Evolutionary conservation across 1,139 yeast species (phyloP), one percentile per base, ranked within the genome.

Genomic region (Nakaseomyces delphensis): DNA sequence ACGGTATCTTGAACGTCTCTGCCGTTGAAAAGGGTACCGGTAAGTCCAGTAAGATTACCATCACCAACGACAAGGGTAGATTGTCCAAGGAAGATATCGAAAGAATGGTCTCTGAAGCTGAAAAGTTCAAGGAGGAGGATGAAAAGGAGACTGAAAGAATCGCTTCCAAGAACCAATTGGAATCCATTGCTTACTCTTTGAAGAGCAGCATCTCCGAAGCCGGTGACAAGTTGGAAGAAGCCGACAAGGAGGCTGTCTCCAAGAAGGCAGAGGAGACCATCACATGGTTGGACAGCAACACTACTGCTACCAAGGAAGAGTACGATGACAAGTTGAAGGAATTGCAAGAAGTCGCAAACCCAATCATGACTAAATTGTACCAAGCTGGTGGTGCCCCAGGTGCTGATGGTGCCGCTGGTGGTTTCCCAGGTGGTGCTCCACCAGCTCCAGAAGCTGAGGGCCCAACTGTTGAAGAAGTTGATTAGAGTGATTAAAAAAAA

Each of bases 1-100:
- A 84, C 68, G 94, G 95, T 71, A 85, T 85, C 70, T 76, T 85
- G 70, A 85, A 85, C 76, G 95, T 85, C 49, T 81, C 93, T 63
- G 95, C 95, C 52, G 82, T 84, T 59, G 95, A 85, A 73, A 85
- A 85, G 81, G 94, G 81, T 68, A 79, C 84, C 52, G 84, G 86
- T 68, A 81, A 81, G 75, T 70, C 83, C 55, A 77, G 76, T 71
- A 79, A 81, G 76, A 81, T 81, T 61, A 80, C 87, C 66, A 81
- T 81, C 64, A 80, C 86, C 69, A 86, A 86, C 76, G 96, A 86
- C 73, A 86, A 86, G 79, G 95, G 95, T 67, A 84, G 96, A 76
- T 79, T 86, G 64, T 79, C 95, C 55, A 83, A 84, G 79, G 95
- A 85, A 64, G 95, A 85, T 57, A 85, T 85, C 53, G 95, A 85